A percentile compares a stretch with the other conserved stretches of the same genome.
Evolutionary conservation across 352 stramenopile species (phyloP).

Genomic region (Phytophthora sojae): DNA sequence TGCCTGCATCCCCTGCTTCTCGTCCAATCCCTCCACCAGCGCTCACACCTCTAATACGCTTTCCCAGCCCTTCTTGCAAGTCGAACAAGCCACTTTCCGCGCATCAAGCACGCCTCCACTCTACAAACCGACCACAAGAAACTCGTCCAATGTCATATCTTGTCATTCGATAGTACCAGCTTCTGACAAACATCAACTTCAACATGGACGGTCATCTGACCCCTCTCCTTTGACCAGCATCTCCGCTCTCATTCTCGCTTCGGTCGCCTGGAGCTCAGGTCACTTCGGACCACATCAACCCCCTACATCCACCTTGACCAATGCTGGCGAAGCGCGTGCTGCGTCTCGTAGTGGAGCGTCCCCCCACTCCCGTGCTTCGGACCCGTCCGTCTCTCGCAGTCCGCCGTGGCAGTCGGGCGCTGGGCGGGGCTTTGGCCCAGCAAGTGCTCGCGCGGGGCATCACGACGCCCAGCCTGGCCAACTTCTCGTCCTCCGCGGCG

Average conservation of each 20-base stretch:
- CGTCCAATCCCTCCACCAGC: background rate
- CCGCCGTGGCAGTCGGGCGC: background rate
- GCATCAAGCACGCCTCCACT: background rate
- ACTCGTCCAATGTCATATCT: background rate
- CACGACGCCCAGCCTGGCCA: slow-evolving; percentile 31
- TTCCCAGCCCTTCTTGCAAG: too few relatives aligned
- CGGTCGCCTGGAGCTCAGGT: slow-evolving; percentile 10
- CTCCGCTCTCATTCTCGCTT: slow-evolving; percentile 21
- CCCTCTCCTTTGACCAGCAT: background rate
- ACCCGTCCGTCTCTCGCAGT: background rate
- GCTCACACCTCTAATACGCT: background rate
- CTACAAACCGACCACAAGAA: background rate
- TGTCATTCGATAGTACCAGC: background rate
- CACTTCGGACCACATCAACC: background rate
- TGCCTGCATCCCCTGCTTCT: background rate
- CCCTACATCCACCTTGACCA: background rate
- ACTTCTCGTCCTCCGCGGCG: slow-evolving; percentile 27
- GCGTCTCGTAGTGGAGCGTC: slow-evolving; percentile 21
- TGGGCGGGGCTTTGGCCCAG: slow-evolving; percentile 23
- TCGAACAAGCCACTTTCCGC: background rate
- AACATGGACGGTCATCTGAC: slow-evolving; percentile 16
- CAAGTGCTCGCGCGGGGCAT: slow-evolving; percentile 17
- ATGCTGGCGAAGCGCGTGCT: slow-evolving; percentile 29
- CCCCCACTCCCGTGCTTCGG: background rate
- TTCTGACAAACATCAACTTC: slow-evolving; percentile 13